Evolutionary conservation across 495 filamentous ascomycete genomes (phyloP), one percentile per base, ranked within the genome.

Genomic region (Trichoderma parareesei): DNA sequence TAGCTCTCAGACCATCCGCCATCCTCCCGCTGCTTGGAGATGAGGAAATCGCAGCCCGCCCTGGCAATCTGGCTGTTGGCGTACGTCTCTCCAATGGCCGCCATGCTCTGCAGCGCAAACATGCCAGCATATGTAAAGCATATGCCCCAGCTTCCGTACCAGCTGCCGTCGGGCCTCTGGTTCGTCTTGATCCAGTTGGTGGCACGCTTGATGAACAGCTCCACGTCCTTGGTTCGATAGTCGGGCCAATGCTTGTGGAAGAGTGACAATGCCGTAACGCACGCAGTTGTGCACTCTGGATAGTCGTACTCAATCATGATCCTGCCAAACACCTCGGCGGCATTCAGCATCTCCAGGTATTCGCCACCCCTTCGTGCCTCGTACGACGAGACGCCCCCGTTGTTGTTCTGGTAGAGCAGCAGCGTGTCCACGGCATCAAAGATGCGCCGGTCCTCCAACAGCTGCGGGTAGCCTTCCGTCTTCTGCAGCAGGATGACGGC

Each of bases 261-360:
- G 5, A 93, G 79, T 0, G 86, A 88, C 0, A 98, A 81, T 0
- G 89, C 91, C 3, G 92, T 96, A n/a, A 98, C 89, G 5, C 91
- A 90, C 3, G 94, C 93, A 2, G 95, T 97, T 2, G 94, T 98
- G 75, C 95, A 98, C 73, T 98, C 94, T 0, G 93, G 93, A 68
- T 98, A 96, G 70, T 96, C 92, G 73, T 98, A 98, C 67, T 96
- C 91, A 44, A 98, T 88, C 94, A 98, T 98, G 73, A 98, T 98
- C 13, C 87, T 84, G 16, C 93, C 95, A 71, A 98, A 98, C 0
- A 98, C 93, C 71, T 98, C 95, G 16, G 94, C 95, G 2, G 92
- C 93, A 71, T 98, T 98, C 5, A 98, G 81, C 69, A 84, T 81
- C 71, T 98, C 94, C 43, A 98, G 70, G 73, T 84, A 84, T 61